A percentile compares a stretch with the other conserved stretches of the same genome.
Evolutionary conservation across 768 basidiomycete species (phyloP).

Genomic region (Pisolithus marmoratus): DNA sequence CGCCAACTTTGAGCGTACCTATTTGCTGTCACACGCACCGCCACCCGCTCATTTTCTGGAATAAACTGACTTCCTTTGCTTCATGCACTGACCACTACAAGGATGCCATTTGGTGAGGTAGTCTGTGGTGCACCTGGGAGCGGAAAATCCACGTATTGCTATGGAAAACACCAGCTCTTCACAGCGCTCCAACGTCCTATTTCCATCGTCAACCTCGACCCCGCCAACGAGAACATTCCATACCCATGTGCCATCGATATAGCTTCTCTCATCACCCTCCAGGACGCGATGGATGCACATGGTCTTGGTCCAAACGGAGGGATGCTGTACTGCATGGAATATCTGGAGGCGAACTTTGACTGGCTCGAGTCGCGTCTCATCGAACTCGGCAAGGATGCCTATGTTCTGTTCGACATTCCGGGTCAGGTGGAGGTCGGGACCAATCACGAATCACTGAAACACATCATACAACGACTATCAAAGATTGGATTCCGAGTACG

Average conservation of each 20-base stretch:
- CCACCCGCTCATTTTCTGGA: no score
- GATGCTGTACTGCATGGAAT: conserved; percentile 95
- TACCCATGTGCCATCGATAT: conserved; percentile 92
- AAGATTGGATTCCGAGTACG: conserved; percentile 85
- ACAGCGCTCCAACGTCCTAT: conserved; percentile 82
- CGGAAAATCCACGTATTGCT: conserved; percentile 86
- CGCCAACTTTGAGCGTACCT: no score
- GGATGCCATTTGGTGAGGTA: conserved; percentile 84
- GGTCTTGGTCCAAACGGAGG: conserved; percentile 93
- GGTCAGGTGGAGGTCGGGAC: conserved; percentile 98
- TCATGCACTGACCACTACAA: no score
- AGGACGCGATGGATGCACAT: conserved; percentile 80
- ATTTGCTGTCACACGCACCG: no score
- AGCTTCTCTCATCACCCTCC: conserved; percentile 76
- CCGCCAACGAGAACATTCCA: conserved; percentile 83
- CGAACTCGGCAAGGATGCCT: conserved; percentile 66
- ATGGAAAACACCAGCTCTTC: conserved; percentile 85
- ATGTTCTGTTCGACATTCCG: conserved; percentile 91
- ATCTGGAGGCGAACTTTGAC: conserved; percentile 92
- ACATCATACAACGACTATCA: conserved; percentile 59
- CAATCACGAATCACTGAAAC: conserved; percentile 86
- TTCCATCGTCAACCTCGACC: conserved; percentile 91
- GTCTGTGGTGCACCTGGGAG: conserved; percentile 84
- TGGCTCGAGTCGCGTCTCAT: conserved; percentile 69
- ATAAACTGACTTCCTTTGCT: no score